phyloP scores from a whole-genome alignment of 2,329 filamentous ascomycete species.

The Daldinia sp. region DNA sequence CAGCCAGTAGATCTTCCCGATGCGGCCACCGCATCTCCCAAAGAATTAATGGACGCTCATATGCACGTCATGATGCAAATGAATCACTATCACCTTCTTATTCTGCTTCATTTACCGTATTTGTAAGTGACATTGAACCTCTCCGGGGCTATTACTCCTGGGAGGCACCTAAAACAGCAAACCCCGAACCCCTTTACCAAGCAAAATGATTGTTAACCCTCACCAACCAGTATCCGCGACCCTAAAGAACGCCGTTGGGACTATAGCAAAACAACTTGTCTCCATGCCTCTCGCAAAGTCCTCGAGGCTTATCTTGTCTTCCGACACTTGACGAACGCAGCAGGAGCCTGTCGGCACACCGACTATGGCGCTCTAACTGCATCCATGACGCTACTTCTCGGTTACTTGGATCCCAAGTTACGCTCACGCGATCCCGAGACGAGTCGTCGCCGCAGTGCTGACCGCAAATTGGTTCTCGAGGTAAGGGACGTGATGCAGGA shows the following conservation, averaged over 20 bases:
- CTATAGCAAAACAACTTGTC: conserved; percentile 58
- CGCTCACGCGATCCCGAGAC: conserved; percentile 36
- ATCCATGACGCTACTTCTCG: conserved; percentile 59
- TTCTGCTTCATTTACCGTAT: conserved; percentile 63
- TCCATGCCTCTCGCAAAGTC: conserved; percentile 60
- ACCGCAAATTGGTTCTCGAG: conserved; percentile 50
- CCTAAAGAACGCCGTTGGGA: conserved; percentile 52
- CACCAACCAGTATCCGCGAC: conserved; percentile 47
- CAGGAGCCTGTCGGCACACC: conserved; percentile 56
- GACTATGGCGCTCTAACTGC: conserved; percentile 63
- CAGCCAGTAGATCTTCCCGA: conserved; percentile 43
- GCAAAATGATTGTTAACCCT: background rate
- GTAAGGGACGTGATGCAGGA: conserved; percentile 51
- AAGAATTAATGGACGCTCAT: conserved; percentile 43
- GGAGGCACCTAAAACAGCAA: too few species aligned
- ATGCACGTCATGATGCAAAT: conserved; percentile 57
- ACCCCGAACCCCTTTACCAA: background rate
- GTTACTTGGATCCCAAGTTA: conserved; percentile 54
- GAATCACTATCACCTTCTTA: conserved; percentile 59
- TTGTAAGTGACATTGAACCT: conserved; percentile 43
- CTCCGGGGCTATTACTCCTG: background rate
- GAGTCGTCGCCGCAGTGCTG: conserved; percentile 44
- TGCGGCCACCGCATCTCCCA: conserved; percentile 34
- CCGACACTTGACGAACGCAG: conserved; percentile 49
- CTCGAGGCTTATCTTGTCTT: conserved; percentile 59